Evolutionary conservation across 169 alveolate species (phyloP), one percentile per base, ranked within the genome.

Genomic region (Eimeria sp.): DNA sequence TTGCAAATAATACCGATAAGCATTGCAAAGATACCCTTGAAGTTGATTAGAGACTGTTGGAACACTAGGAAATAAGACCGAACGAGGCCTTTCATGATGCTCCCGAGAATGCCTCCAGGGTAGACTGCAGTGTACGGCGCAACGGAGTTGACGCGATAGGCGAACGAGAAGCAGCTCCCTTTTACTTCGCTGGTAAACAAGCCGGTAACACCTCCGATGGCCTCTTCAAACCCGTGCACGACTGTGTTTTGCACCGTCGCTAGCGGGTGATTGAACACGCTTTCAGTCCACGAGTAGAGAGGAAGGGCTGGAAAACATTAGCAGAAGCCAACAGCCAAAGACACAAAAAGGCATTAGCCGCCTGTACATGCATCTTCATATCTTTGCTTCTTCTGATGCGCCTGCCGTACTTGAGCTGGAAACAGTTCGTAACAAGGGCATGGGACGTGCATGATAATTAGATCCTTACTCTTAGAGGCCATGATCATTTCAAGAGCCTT

Each of bases 31-130:
- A 92, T 58, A 47, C 96, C 96, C 73, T 78, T 92, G 58, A 92
- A 92, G 86, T 76, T 76, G 11, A 78, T 63, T 43, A 92, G 86
- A 4, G 86, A 58, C n/a, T 80, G 95, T 13, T 91, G 95, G 49
- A 92, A 92, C 34, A 78, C 88, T 45, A 78, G 63, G 45, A 92
- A 40, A 86, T 92, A 92, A 5, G 96, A 92, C 16, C 96, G 96
- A 40, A 80, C 67, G 40, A 92, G 70, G 16, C 76, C 88, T 18
- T 80, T 86, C 96, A 76, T 78, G 45, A 92, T 92, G 58, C 63
- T 76, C 34, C 96, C 96, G 13, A 92, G 86, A 61, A 92, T 92
- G 27, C 96, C 96, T 3, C 96, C 96, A 43, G 96, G 96, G 45
- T 76, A 92, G 13, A 80, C 92, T 5, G 22, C 76, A 16, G 92